Evolutionary conservation across 2,329 filamentous ascomycete genomes (phyloP), one percentile per base, ranked within the genome.

Genomic region (Neurospora sp.): DNA sequence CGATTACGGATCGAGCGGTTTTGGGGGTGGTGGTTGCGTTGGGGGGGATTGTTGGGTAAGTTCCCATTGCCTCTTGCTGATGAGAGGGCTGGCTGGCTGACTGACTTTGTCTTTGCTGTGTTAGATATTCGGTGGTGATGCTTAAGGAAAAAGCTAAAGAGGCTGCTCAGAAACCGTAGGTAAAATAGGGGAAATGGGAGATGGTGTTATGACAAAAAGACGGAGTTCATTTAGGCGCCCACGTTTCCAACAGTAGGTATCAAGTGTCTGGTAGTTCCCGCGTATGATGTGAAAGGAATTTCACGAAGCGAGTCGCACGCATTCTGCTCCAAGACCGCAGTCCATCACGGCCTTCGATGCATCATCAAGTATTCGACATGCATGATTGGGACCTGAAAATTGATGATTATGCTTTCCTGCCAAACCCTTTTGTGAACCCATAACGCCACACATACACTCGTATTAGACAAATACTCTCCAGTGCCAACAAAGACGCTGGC

Each of bases 1-100:
- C 83, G 10, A 83, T 87, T 38, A 83, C 83, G 15, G 86, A 88
- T 75, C 86, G 83, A 77, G 84, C 84, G 5, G 77, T 88, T 28
- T 72, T 86, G 62, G 87, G 87, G 33, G 84, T 89, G 40, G 77
- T 87, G 6, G 77, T 87, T 71, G 87, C 87, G 6, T 80, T 89
- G 67, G 83, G 81, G 36, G 87, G 86, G 62, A 88, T 89, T 68
- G 81, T 88, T 67, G 79, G 81, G 85, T 89, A n/a, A 42, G 39
- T 39, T 39, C 5, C 33, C 6, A 36, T 36, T 36, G 33, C 33
- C 33, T 39, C 2, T 15, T 17, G 39, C 15, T 43, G 17, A 4
- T 10, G 42, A 46, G n/a, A 6, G 19, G 42, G 5, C 28, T 28
- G 28, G 11, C n/a, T 43, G 42, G 11, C n/a, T 40, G 6, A 15